These are phyloP conservation scores for Melampsora larici-populina DNA, from an alignment of 1,284 basidiomycete species.

Conservation along the genomic window DNA sequence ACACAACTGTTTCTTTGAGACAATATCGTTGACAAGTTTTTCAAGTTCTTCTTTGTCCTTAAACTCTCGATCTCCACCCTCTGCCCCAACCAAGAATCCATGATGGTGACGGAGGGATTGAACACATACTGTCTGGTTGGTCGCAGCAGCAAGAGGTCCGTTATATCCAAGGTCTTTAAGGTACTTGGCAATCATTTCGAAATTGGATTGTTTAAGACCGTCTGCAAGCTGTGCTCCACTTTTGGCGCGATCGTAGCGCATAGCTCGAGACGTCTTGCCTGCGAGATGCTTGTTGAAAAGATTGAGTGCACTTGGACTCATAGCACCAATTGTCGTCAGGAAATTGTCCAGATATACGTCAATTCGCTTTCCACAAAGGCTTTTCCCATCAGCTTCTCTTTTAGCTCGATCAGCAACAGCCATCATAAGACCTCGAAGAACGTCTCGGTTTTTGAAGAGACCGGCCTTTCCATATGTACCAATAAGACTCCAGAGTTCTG, in stretches of 20 bases:
- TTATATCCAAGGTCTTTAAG: conserved; percentile 10
- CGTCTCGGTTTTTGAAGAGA: neutral
- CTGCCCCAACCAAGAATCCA: conserved; percentile 12
- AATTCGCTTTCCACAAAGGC: too few relatives aligned
- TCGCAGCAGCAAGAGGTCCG: conserved; percentile 6
- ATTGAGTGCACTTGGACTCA: conserved; percentile 10
- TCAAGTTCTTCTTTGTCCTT: too few relatives aligned
- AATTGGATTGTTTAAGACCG: conserved; percentile 1
- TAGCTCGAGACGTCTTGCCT: neutral
- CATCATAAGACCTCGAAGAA: conserved; percentile 11
- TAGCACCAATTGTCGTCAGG: conserved; percentile 20
- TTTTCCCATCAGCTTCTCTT: too few relatives aligned
- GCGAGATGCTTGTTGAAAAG: neutral
- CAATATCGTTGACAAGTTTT: too few relatives aligned
- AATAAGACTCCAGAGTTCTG: too few relatives aligned
- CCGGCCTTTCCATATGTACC: too few relatives aligned
- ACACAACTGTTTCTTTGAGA: too few relatives aligned
- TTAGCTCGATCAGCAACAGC: too few relatives aligned
- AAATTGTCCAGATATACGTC: too few relatives aligned
- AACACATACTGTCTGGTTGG: conserved; percentile 16
- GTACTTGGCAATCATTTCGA: conserved; percentile 4
- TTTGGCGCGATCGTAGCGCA: neutral
- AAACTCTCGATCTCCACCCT: too few relatives aligned
- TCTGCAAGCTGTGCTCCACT: conserved; percentile 11
- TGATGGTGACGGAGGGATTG: conserved; percentile 6